Base-by-base conservation (phyloP, 208 protist species). In the Trypanosoma scelopori region DNA sequence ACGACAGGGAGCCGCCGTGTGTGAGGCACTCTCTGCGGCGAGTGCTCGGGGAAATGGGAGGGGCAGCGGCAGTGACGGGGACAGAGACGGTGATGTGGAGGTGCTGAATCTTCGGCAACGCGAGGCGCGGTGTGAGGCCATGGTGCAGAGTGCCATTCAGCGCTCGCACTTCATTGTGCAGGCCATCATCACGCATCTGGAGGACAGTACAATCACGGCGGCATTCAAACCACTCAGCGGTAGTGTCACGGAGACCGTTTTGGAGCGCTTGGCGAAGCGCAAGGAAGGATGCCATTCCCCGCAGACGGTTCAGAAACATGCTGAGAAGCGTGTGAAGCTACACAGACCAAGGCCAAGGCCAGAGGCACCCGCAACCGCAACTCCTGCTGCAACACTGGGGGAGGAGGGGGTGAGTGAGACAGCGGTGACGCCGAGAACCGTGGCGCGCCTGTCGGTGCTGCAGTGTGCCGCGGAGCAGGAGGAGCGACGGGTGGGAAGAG, bases 111-210 rank as follows among this genome's bases (percentile, higher is more conserved):
- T 56, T 5, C 41, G 18, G 16, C 74, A 79, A 42, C 83, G 84
- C 1, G 73, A 72, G 45, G 78, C 59, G 43, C 78, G 76, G 32
- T 85, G 88, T 9, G 71, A 85, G 27, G 69, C 45, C 18, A 85
- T 94, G 65, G 85, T 94, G 49, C 61, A 65, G 53, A 59, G 76
- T 15, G 80, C 88, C 15, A 60, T 85, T 63, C 71, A 52, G 55
- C 66, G 77, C 20, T 72, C 82, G 39, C 70, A 57, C n/a, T 91
- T 84, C 72, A 88, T 92, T 73, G 71, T 94, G 18, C 70, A 86
- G 39, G 88, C 88, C 5, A 87, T 94, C 68, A 81, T 81, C 68
- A 85, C 84, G 12, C 76, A 94, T 60, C 71, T 88, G 20, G 83
- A 81, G 35, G 71, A 84, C 23, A 79, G 64, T 49, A 77, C 73